Conservation (phyloP, 129 eudicot genomes). For the Centella asiatica region DNA sequence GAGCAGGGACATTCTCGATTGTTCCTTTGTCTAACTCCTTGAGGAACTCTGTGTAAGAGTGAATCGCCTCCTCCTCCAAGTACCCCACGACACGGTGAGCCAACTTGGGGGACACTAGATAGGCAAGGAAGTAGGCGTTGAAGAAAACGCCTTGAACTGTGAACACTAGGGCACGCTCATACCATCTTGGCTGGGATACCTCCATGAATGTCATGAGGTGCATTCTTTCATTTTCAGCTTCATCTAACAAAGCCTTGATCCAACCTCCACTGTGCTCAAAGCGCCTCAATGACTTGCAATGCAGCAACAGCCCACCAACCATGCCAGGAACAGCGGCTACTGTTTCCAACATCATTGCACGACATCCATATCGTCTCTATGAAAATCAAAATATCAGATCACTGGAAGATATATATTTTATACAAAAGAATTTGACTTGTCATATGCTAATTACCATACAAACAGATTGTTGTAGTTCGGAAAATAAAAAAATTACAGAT, state of each 20-base stretch:
- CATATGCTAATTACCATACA: too few species aligned
- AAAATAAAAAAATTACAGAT: too few species aligned
- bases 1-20: conserved; percentile 88
- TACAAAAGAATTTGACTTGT: too few species aligned
- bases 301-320: conserved; percentile 52
- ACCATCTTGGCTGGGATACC: conserved; percentile 35
- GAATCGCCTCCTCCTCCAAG: conserved; percentile 96
- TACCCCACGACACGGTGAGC: conserved; percentile 47
- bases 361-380: conserved; percentile 44
- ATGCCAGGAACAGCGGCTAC: conserved; percentile 57
- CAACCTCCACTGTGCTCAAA: conserved; percentile 59
- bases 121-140: conserved; percentile 42
- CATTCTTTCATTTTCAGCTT: conserved; percentile 57
- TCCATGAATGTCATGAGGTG: conserved; percentile 54
- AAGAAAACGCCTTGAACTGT: conserved; percentile 50
- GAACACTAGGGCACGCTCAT: conserved; percentile 44
- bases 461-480: too few species aligned
- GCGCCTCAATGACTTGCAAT: conserved; percentile 47
- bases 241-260: conserved; percentile 52
- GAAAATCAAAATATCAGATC: too few species aligned
- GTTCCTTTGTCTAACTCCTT: conserved; percentile 86
- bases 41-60: conserved; percentile 90
- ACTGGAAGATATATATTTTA: too few species aligned
- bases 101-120: conserved; percentile 45
- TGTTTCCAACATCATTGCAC: conserved; percentile 45